These are phyloP conservation scores for Mesembryanthemum crystallinum DNA, from an alignment of 148 eudicot genomes.

Conservation along the genomic window DNA sequence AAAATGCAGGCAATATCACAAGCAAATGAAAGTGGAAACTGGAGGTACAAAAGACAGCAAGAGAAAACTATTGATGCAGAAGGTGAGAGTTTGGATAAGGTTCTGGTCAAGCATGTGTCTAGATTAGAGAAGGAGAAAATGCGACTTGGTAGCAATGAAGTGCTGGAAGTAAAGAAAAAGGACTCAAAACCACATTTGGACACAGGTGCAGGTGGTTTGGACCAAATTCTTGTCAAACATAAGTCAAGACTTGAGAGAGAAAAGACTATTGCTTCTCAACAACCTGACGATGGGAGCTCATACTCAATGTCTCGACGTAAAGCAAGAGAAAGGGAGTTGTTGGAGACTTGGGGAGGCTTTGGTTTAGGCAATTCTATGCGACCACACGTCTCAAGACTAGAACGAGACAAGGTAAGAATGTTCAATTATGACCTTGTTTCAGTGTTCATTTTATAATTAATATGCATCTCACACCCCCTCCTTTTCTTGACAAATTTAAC, in stretches of 20 bases:
- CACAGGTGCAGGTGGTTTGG: slow-evolving; percentile 57
- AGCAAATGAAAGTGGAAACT: slow-evolving; percentile 22
- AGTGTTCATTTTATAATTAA: no score
- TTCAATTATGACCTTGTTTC: no score
- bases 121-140: slow-evolving; percentile 67
- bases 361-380: slow-evolving; percentile 55
- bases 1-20: slow-evolving; percentile 21
- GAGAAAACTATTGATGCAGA: slow-evolving; percentile 20
- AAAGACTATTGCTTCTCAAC: slow-evolving; percentile 22
- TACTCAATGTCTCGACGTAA: slow-evolving; percentile 38
- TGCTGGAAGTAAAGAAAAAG: slow-evolving; percentile 39
- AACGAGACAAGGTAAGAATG: slow-evolving; percentile 49
- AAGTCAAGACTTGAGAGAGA: slow-evolving; percentile 62
- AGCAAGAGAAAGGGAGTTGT: slow-evolving; percentile 65
- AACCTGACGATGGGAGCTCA: slow-evolving; percentile 17
- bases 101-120: slow-evolving; percentile 66
- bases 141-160: slow-evolving; percentile 28
- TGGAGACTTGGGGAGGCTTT: slow-evolving; percentile 74
- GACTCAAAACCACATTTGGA: slow-evolving; percentile 24
- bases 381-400: slow-evolving; percentile 56
- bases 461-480: no score
- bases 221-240: slow-evolving; percentile 65
- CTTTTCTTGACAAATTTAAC: no score
- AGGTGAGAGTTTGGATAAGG: slow-evolving; percentile 56
- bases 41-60: slow-evolving; percentile 18